Percentiles rank a stretch among this genome's conserved stretches.
phyloP scores from a whole-genome alignment of 2,329 filamentous ascomycete genomes.

The Colletotrichum godetiae region DNA sequence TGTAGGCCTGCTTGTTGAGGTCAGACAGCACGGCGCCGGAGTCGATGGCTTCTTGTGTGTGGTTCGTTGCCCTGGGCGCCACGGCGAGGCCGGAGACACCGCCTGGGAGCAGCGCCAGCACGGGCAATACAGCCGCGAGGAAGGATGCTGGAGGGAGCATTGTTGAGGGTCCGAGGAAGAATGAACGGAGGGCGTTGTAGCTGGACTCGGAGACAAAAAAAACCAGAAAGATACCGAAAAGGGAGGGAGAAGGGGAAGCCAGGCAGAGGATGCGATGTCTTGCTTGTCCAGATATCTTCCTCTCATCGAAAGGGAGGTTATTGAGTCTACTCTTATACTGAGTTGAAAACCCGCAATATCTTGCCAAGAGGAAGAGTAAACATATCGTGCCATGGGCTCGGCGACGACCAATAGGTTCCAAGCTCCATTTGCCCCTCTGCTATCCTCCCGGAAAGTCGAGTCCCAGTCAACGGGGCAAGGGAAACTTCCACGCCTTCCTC shows the following conservation, averaged over 20 bases:
- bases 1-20: not conserved
- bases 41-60: conserved; percentile 14
- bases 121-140: not conserved
- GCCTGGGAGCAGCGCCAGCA: not conserved
- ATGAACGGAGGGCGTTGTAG: no score
- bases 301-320: not conserved
- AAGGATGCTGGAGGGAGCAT: not conserved
- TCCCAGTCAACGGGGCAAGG: no score
- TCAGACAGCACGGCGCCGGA: not conserved
- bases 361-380: not conserved
- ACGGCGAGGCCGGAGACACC: not conserved
- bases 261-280: not conserved
- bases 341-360: not conserved
- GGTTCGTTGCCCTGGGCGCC: not conserved
- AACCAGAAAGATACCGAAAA: not conserved
- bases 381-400: not conserved
- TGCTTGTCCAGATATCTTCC: not conserved
- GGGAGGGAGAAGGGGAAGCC: not conserved
- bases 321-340: not conserved
- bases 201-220: no score
- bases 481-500: no score
- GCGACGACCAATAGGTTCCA: not conserved
- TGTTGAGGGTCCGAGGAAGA: no score
- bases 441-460: not conserved
- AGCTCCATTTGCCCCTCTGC: not conserved